phyloP scores from a whole-genome alignment of 345 rosid species.

The Syzygium oleosum region DNA sequence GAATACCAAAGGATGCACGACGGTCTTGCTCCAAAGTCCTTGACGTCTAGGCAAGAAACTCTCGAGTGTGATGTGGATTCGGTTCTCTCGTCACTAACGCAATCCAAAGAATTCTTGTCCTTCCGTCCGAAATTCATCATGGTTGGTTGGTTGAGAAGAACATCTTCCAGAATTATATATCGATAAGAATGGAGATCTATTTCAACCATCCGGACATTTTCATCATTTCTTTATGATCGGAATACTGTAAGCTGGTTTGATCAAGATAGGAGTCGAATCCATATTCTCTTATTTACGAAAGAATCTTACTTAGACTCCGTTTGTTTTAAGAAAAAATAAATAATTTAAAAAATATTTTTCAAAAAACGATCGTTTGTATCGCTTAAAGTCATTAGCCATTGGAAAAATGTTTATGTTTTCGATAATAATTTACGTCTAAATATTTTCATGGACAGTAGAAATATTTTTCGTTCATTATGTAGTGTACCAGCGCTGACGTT shows the following conservation, averaged over 20 bases:
- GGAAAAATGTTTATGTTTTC: too few relatives aligned
- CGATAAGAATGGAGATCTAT: not conserved
- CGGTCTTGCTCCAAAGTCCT: not conserved
- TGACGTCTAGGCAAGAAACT: not conserved
- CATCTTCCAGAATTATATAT: fast-evolving
- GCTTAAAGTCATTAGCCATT: too few relatives aligned
- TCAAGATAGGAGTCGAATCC: not conserved
- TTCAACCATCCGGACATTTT: not conserved
- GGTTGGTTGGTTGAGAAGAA: not conserved
- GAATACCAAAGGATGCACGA: not conserved
- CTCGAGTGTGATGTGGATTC: not conserved
- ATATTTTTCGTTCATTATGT: too few relatives aligned
- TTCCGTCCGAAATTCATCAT: not conserved
- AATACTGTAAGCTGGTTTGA: not conserved
- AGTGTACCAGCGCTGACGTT: too few relatives aligned
- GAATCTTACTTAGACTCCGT: not conserved
- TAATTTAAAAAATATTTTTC: too few relatives aligned
- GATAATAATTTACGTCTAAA: too few relatives aligned
- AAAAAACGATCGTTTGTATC: too few relatives aligned
- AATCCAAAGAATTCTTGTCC: not conserved
- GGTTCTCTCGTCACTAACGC: not conserved
- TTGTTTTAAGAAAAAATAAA: not conserved
- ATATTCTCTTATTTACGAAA: not conserved
- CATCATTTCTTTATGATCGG: not conserved
- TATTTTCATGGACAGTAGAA: too few relatives aligned